Evolutionary conservation across 192 early-diverging fungal genomes (phyloP), one percentile per base, ranked within the genome.

Genomic region (Mortierella claussenii): DNA sequence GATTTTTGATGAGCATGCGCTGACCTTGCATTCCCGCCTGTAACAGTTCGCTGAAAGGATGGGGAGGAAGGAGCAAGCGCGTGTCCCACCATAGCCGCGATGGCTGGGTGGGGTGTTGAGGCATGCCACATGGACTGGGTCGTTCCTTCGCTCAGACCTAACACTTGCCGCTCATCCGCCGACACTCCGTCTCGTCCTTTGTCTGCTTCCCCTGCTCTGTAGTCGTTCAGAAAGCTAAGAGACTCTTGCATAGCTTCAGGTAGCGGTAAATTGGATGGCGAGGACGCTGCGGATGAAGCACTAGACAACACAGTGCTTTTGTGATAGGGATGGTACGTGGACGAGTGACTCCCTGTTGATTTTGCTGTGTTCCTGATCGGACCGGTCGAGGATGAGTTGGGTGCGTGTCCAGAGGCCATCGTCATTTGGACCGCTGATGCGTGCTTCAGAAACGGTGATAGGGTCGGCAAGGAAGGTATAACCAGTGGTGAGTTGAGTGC

Each of bases 241-340:
- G 73, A 76, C 40, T 76, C 73, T 18, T 76, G 73, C 73, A 76
- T 76, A 3, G 73, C 10, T 8, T 76, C 73, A 6, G 73, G 73
- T 0, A 76, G 13, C 17, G 73, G 64, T 20, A 76, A 36, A 36
- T 53, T 66, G 3, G 73, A 55, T 5, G 63, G 51, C 6, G 73
- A 61, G 5, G 63, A 50, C 18, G 58, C 27, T 10, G 44, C 44
- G 5, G 71, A 66, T 2, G 64, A 48, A 3, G 42, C n/a, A 8
- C 32, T 46, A 1, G 69, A 71, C 8, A 71, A 53, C 21, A 27
- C 63, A 6, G 50, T 8, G 18, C 20, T 50, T 3, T 57, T 37
- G 10, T 60, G 44, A 20, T 76, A 76, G n/a, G 73, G 73, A 20
- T 76, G 73, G 40, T 51, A 71, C 13, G 42, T 10, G 4, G 59